Conservation (phyloP, 2,329 filamentous ascomycete genomes). For the Paecilomyces sp. region DNA sequence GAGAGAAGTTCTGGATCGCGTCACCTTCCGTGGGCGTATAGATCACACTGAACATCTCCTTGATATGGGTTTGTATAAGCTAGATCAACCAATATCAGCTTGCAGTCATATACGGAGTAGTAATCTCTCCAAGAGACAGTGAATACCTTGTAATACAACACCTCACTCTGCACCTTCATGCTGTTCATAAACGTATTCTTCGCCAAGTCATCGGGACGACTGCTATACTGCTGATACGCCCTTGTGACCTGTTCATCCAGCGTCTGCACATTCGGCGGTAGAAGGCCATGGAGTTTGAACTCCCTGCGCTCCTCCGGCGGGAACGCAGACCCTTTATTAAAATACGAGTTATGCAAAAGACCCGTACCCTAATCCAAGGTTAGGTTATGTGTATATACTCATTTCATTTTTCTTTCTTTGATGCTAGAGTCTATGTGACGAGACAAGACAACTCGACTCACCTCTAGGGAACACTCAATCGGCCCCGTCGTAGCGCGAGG, state of each 20-base stretch:
- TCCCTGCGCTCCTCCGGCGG: conserved; percentile 57
- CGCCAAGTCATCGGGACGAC: conserved; percentile 56
- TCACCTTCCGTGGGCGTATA: conserved; percentile 89
- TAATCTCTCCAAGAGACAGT: neutral
- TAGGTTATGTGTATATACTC: neutral
- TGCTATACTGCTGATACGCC: conserved; percentile 73
- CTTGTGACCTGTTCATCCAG: conserved; percentile 69
- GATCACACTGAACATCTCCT: conserved; percentile 85
- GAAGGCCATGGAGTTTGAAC: conserved; percentile 65
- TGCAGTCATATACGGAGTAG: neutral
- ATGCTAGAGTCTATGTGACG: neutral
- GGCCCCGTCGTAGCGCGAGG: conserved; percentile 22
- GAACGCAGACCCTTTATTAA: conserved; percentile 83
- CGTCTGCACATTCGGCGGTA: conserved; percentile 65
- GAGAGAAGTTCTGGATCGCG: conserved; percentile 77
- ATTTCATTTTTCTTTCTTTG: no score
- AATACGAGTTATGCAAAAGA: conserved; percentile 58
- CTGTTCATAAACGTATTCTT: conserved; percentile 87
- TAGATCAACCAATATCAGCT: conserved; percentile 21
- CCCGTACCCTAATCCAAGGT: conserved; percentile 36
- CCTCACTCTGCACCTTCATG: conserved; percentile 77
- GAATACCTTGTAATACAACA: conserved; percentile 66
- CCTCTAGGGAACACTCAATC: conserved; percentile 22
- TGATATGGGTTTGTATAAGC: conserved; percentile 68
- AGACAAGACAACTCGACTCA: conserved; percentile 4